Evolutionary conservation across 306 rosid genomes (phyloP), one percentile per base, ranked within the genome.

Genomic region (Senna siamea): DNA sequence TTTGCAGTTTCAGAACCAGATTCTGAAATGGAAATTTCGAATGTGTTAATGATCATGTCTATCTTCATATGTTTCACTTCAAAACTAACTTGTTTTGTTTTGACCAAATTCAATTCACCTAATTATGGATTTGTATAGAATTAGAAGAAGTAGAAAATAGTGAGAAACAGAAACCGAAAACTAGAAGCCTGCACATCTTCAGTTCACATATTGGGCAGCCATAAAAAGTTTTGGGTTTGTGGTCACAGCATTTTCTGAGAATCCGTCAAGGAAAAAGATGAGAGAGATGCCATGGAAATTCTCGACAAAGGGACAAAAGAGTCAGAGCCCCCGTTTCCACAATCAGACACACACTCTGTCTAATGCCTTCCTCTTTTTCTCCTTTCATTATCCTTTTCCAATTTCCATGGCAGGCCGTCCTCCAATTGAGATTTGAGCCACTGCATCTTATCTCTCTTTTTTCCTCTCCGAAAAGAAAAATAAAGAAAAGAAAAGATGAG

Each of bases 281-380:
- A 79, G 84, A 58, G 76, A 53, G 57, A 44, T 87, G 90, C 84
- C 83, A 58, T 38, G 65, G 17, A 87, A 85, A 85, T 85, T 80
- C 82, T 84, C 69, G 96, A 87, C 96, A 85, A 87, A 75, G 57
- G 66, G 89, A 89, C 92, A 89, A 71, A 10, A 11, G 15, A 73
- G 78, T 87, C 89, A 83, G 88, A 79, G 56, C 48, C 76, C 82
- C 80, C 67, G 76, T 77, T 79, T 76, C 80, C 30, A 51, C 57
- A 57, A 72, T 66, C 47, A 79, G 83, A 74, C 70, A 74, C 70
- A 30, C 15, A 66, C 74, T 18, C 82, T 75, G 71, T 35, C 66
- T 75, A 66, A n/a, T 63, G 53, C 47, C 41, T 12, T 66, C 61
- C n/a, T n/a, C n/a, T n/a, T 40, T 56, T 32, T 6, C 20, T 19